Percentiles rank a stretch among this genome's conserved stretches.
Conservation (phyloP, 192 early-diverging fungal genomes). For the Entomortierella lignicola region DNA sequence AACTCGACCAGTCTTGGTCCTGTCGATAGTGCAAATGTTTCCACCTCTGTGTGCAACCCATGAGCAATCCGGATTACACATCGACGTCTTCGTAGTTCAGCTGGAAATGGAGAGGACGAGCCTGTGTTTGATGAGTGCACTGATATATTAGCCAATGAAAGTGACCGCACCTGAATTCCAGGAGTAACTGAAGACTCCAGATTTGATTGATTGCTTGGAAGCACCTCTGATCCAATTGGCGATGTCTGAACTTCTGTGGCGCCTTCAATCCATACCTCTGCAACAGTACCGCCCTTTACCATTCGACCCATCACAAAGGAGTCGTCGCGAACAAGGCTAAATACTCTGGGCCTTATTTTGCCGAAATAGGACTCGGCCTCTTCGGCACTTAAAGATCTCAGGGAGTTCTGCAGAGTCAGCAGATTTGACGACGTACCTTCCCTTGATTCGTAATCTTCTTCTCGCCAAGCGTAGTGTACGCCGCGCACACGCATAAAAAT, state of each 20-base stretch:
- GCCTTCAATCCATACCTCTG: constrained; percentile 40
- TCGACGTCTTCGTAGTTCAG: constrained; percentile 11
- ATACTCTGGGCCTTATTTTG: neutral
- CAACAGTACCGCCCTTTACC: constrained; percentile 31
- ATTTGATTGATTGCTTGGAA: neutral
- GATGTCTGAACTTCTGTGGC: neutral
- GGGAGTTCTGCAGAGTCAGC: neutral
- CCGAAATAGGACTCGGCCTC: too few species aligned
- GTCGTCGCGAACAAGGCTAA: constrained; percentile 26
- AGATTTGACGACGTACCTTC: neutral
- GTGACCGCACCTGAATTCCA: neutral
- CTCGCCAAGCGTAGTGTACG: constrained; percentile 37
- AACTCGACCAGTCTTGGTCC: constrained; percentile 36
- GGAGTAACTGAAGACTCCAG: too few species aligned
- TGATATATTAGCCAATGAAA: neutral
- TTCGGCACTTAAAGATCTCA: too few species aligned
- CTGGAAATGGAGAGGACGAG: constrained; percentile 28
- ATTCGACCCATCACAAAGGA: constrained; percentile 22
- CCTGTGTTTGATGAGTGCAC: neutral
- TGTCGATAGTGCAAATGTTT: constrained; percentile 35
- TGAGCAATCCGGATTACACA: constrained; percentile 23
- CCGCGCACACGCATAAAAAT: constrained; percentile 41
- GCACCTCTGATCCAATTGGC: neutral
- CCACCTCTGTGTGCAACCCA: constrained; percentile 12
- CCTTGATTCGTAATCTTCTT: constrained; percentile 2